Percentiles rank a stretch among this genome's conserved stretches.
These are phyloP conservation scores for Melastoma malabathricum DNA, from an alignment of 345 rosid genomes.

Conservation along the genomic window DNA sequence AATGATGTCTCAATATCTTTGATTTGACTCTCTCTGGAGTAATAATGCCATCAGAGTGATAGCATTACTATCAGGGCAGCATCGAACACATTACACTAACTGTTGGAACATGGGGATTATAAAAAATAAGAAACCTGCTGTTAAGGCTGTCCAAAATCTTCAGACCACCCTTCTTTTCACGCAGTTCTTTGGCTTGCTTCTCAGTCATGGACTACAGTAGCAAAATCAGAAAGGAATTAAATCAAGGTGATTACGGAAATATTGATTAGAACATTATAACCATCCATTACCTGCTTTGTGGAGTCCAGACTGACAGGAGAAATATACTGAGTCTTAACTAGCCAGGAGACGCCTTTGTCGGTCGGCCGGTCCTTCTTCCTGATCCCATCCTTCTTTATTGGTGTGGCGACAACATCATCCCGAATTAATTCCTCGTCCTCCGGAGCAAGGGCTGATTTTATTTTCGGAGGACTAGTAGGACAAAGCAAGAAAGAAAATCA, in stretches of 20 bases:
- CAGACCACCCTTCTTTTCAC: slow-evolving; percentile 67
- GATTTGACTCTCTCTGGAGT: slow-evolving; percentile 74
- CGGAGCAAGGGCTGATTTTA: slow-evolving; percentile 54
- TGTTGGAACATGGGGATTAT: slow-evolving; percentile 4
- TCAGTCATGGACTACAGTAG: slow-evolving; percentile 70
- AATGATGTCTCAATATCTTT: slow-evolving; percentile 87
- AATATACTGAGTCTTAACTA: slow-evolving; percentile 91
- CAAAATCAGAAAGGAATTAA: neutral
- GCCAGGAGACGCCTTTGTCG: slow-evolving; percentile 91
- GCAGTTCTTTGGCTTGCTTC: slow-evolving; percentile 88
- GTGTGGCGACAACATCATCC: slow-evolving; percentile 68
- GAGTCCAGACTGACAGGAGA: slow-evolving; percentile 82
- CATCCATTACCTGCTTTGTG: slow-evolving; percentile 54
- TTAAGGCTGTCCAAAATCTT: slow-evolving; percentile 62
- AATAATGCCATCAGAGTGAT: neutral
- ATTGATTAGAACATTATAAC: neutral
- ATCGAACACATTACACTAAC: slow-evolving; percentile 3
- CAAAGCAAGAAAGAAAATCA: slow-evolving; percentile 9
- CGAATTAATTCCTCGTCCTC: slow-evolving; percentile 86
- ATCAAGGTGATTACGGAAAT: neutral
- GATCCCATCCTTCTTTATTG: slow-evolving; percentile 81
- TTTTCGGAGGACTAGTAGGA: slow-evolving; percentile 50
- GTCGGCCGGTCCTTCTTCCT: slow-evolving; percentile 84
- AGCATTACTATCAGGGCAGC: slow-evolving; percentile 4
- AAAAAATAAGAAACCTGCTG: slow-evolving; percentile 44